A percentile compares a stretch with the other conserved stretches of the same genome.
Conservation (phyloP, 371 early-diverging fungal genomes). For the Mucor sp. region DNA sequence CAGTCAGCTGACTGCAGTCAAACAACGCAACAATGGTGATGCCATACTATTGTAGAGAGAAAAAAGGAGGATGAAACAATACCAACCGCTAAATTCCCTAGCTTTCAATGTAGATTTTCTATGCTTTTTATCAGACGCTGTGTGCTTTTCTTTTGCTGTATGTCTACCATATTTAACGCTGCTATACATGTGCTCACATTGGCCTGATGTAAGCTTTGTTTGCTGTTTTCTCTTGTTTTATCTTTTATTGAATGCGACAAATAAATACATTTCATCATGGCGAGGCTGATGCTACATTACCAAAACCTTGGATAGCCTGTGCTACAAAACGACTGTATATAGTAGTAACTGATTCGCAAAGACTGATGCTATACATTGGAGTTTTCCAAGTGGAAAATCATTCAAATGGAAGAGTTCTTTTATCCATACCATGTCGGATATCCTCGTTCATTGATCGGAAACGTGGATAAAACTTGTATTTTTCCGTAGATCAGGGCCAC, state of each 20-base stretch:
- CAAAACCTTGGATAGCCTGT: neutral
- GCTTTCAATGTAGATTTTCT: neutral
- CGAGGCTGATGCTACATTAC: neutral
- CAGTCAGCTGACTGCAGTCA: constrained; percentile 7
- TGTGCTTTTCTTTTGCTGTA: neutral
- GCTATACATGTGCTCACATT: neutral
- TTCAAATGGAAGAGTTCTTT: neutral
- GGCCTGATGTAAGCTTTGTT: neutral
- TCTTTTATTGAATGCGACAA: neutral
- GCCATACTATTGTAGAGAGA: constrained; percentile 8
- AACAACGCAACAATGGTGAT: constrained; percentile 5
- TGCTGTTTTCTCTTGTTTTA: neutral
- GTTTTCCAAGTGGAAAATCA: neutral
- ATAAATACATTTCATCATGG: neutral
- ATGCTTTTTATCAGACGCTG: neutral
- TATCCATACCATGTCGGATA: neutral
- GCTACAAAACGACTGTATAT: neutral
- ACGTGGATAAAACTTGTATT: neutral
- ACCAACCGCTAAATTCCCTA: neutral
- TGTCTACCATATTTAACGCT: neutral
- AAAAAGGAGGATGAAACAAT: neutral
- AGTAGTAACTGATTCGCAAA: neutral
- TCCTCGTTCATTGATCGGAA: neutral
- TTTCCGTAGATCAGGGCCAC: neutral
- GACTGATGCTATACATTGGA: neutral